Evolutionary conservation across 2,329 filamentous ascomycete genomes (phyloP).

Genomic region (Ophiostoma pallidulum): DNA sequence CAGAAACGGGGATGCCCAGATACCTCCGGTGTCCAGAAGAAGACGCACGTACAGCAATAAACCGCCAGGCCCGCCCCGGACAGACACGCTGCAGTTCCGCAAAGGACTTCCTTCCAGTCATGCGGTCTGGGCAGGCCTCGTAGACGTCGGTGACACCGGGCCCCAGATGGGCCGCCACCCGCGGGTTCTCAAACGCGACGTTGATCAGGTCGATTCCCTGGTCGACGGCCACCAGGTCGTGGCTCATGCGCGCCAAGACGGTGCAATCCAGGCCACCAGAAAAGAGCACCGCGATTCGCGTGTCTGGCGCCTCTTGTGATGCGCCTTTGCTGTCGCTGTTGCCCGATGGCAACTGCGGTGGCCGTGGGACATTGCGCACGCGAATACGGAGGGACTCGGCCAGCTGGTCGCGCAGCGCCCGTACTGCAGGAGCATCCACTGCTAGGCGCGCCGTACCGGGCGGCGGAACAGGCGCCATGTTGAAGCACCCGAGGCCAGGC

Average conservation of each 20-base stretch:
- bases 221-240: conserved; percentile 60
- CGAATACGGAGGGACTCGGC: conserved; percentile 53
- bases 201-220: conserved; percentile 83
- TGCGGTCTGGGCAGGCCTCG: conserved; percentile 80
- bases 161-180: conserved; percentile 50
- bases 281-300: conserved; percentile 71
- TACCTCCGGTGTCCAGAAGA: neutral
- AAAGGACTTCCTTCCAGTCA: conserved; percentile 74
- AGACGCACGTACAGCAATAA: conserved; percentile 53
- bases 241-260: conserved; percentile 67
- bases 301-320: conserved; percentile 26
- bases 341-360: neutral
- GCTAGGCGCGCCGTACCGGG: conserved; percentile 20
- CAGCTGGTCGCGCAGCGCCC: conserved; percentile 44
- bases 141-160: conserved; percentile 39
- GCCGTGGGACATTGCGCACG: conserved; percentile 51
- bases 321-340: no score
- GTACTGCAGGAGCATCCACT: conserved; percentile 40
- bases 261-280: conserved; percentile 94
- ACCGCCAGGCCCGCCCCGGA: conserved; percentile 66
- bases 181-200: conserved; percentile 92
- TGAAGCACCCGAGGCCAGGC: conserved; percentile 45
- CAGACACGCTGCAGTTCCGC: conserved; percentile 64
- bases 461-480: conserved; percentile 30
- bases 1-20: neutral